Base-by-base conservation (phyloP, 768 basidiomycete genomes). In the Rhizopogon vesiculosus region DNA sequence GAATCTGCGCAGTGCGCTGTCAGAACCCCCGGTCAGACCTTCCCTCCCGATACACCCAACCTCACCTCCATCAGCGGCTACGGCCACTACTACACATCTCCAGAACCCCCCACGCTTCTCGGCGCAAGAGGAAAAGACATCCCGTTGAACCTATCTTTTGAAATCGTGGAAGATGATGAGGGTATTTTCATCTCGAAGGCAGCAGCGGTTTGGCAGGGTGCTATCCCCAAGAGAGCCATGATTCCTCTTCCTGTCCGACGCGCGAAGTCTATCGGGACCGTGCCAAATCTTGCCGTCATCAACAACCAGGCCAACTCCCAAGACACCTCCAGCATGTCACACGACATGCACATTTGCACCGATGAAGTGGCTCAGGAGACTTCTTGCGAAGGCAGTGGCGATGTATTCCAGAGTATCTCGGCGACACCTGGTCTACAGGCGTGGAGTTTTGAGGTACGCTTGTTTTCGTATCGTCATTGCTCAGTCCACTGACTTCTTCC, bases 361-460 rank as follows among this genome's bases (percentile, higher is more conserved):
- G 35, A 49, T 38, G 48, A 49, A 49, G 48, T 16, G 33, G 19
- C 48, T 22, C 35, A 49, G 38, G 45, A 45, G 16, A 15, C 33
- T 12, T 19, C 13, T 25, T 25, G 25, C 19, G 19, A 38, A 38
- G 35, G 35, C 4, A 38, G 35, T 50, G 58, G 46, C 16, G 46
- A 38, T 43, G 54, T n/a, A 19, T 61, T 63, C 31, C 56, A 65
- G 65, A 70, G 67, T 16, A 69, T 69, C 56, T 63, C 60, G 2
- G 69, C 69, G 22, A 43, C 56, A 3, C 50, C 48, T 12, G 67
- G 69, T 7, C 63, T 69, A 0, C 16, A 51, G 0, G 56, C 52
- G 0, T 65, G 64, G 63, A 71, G 69, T 55, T 69, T 69, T 56
- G 68, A 69, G 60, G 67, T 65, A n/a, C n/a, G 58, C 42, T 41